Conservation (phyloP, 257 asterid species). For the Jasminum sambac region DNA sequence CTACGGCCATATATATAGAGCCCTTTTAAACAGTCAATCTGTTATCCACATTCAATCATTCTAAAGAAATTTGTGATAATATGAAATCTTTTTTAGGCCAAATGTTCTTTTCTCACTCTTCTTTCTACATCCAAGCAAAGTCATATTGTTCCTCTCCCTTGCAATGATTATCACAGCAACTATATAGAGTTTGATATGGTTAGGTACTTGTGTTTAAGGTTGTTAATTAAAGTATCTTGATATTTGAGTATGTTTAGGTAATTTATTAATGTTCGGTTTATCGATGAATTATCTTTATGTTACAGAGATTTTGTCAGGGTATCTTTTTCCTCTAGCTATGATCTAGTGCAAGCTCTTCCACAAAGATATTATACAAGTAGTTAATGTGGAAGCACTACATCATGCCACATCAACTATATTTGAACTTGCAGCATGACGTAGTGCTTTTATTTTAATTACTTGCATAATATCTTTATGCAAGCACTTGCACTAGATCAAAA, state of each 20-base stretch:
- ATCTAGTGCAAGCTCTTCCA: too few relatives aligned
- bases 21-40: slow-evolving; percentile 13
- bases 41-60: slow-evolving; percentile 31
- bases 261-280: background rate
- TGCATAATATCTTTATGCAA: too few relatives aligned
- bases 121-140: slow-evolving; percentile 43
- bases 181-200: background rate
- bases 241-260: background rate
- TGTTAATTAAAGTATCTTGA: background rate
- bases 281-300: background rate
- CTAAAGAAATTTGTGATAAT: slow-evolving; percentile 15
- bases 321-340: too few relatives aligned
- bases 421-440: too few relatives aligned
- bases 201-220: background rate
- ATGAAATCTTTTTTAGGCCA: slow-evolving; percentile 11
- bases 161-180: background rate
- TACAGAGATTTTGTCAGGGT: background rate
- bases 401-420: too few relatives aligned
- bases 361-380: too few relatives aligned
- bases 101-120: slow-evolving; percentile 21
- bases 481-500: too few relatives aligned
- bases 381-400: too few relatives aligned
- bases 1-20: background rate
- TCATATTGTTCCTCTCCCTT: slow-evolving; percentile 42
- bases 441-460: too few relatives aligned